phyloP scores from a whole-genome alignment of 257 asterid genomes.

The Capsicum pubescens region DNA sequence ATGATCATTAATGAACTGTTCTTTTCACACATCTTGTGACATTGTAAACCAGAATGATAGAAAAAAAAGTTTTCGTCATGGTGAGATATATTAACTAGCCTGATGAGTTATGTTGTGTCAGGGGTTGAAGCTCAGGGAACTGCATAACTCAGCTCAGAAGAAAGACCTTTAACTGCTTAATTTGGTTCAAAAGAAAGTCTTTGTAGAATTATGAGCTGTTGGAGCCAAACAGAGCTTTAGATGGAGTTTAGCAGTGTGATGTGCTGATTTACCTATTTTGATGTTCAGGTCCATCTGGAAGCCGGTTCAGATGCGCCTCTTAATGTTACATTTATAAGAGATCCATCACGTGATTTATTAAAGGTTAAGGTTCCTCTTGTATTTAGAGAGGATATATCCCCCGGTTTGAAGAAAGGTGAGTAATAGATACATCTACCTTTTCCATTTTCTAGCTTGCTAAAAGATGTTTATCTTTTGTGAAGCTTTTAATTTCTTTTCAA shows the following conservation, averaged over 20 bases:
- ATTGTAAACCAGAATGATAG: slow-evolving; percentile 12
- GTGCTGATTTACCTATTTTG: slow-evolving; percentile 41
- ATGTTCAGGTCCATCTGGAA: slow-evolving; percentile 83
- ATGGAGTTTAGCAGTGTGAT: neutral
- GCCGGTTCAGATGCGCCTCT: slow-evolving; percentile 81
- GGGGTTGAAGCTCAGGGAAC: neutral
- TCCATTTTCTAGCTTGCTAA: slow-evolving; percentile 13
- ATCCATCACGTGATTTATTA: slow-evolving; percentile 70
- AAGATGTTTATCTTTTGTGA: neutral
- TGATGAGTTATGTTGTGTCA: neutral
- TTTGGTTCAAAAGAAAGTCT: neutral
- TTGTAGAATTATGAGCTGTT: neutral
- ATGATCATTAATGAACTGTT: neutral
- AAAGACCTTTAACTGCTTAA: neutral
- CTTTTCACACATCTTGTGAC: neutral
- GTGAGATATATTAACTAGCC: neutral
- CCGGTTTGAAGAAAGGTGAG: slow-evolving; percentile 80
- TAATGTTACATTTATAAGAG: slow-evolving; percentile 87
- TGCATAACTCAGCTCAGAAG: neutral
- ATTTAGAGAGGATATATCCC: slow-evolving; percentile 90
- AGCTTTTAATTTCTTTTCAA: slow-evolving; percentile 15
- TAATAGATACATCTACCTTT: slow-evolving; percentile 29
- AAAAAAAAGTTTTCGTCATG: neutral
- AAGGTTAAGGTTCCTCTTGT: slow-evolving; percentile 87
- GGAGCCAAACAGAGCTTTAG: neutral